Evolutionary conservation across 2,329 filamentous ascomycete genomes (phyloP).

Genomic region (Xylaria sp.): DNA sequence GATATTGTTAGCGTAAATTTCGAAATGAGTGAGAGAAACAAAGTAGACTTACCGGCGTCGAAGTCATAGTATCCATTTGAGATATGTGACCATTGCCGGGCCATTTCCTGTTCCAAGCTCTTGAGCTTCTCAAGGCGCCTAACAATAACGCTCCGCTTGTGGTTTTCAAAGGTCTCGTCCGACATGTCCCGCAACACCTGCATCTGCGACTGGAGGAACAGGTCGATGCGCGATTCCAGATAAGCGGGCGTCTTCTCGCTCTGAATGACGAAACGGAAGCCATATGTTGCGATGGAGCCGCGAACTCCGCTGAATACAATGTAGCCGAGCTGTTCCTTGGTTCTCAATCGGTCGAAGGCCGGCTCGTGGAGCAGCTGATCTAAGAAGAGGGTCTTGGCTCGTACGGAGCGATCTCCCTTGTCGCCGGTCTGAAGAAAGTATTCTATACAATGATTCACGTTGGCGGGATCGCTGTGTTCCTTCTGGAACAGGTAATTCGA

Average conservation of each 20-base stretch:
- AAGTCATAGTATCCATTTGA: slow-evolving; percentile 86
- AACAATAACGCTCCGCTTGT: slow-evolving; percentile 84
- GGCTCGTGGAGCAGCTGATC: slow-evolving; percentile 91
- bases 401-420: slow-evolving; percentile 60
- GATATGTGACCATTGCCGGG: slow-evolving; percentile 79
- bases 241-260: slow-evolving; percentile 82
- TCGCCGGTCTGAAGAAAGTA: slow-evolving; percentile 68
- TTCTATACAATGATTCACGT: slow-evolving; percentile 83
- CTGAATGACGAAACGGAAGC: slow-evolving; percentile 87
- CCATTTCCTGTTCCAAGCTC: slow-evolving; percentile 81
- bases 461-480: slow-evolving; percentile 75
- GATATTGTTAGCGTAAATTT: slow-evolving; percentile 17
- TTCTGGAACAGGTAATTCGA: slow-evolving; percentile 81
- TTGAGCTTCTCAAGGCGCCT: slow-evolving; percentile 87
- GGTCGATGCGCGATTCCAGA: slow-evolving; percentile 80
- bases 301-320: slow-evolving; percentile 82
- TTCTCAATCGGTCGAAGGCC: slow-evolving; percentile 88
- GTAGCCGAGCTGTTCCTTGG: slow-evolving; percentile 96
- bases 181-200: slow-evolving; percentile 68
- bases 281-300: slow-evolving; percentile 69
- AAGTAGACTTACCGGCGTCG: slow-evolving; percentile 59
- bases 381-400: slow-evolving; percentile 74
- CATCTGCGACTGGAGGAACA: slow-evolving; percentile 67
- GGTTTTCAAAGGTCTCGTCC: slow-evolving; percentile 77
- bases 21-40: neutral